Base-by-base conservation (phyloP, 768 basidiomycete species). In the Mycena crocata region DNA sequence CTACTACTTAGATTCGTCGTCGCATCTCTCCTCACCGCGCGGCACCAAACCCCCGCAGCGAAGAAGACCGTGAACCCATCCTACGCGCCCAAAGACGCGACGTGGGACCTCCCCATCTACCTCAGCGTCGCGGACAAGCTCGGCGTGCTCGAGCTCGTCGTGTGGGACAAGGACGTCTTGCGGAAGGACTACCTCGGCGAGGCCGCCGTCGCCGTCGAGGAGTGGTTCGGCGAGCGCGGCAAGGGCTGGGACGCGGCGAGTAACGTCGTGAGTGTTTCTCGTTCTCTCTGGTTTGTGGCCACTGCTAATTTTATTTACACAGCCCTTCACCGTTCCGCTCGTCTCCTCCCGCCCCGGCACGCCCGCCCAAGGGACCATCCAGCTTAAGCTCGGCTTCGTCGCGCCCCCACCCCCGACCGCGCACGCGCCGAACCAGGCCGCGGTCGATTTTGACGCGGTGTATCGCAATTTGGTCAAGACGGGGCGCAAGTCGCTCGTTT, bases 131-230 rank as follows among this genome's bases (percentile, higher is more conserved):
- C 90, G 0, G 91, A 92, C 70, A 82, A 83, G 48, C 84, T 93
- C 6, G 91, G 92, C 35, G 88, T 86, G 2, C 72, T 98, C 45
- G 96, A 98, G 78, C 82, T 95, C 35, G 90, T 98, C 15, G 85
- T 96, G 0, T 99, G 97, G 96, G 96, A 96, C 79, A 95, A 92
- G 81, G 96, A 98, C 78, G 82, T 93, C 70, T 76, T 95, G 72
- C 87, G 85, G 73, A 98, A 96, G 80, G 97, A 98, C 48, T 99
- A 98, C 76, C 85, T 99, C 19, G 98, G 98, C 19, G 97, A 99
- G 78, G 86, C 88, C 6, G 86, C 90, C 0, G 69, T 98, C 9
- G 86, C 89, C 0, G 75, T 97, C n/a, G 90, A 90, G 23, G 89
- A 93, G 35, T 97, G 95, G 94, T 98, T 96, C 76, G 28, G 26